These are phyloP conservation scores for Boletellus deceptivus DNA, from an alignment of 1,284 basidiomycete genomes.

Conservation along the genomic window DNA sequence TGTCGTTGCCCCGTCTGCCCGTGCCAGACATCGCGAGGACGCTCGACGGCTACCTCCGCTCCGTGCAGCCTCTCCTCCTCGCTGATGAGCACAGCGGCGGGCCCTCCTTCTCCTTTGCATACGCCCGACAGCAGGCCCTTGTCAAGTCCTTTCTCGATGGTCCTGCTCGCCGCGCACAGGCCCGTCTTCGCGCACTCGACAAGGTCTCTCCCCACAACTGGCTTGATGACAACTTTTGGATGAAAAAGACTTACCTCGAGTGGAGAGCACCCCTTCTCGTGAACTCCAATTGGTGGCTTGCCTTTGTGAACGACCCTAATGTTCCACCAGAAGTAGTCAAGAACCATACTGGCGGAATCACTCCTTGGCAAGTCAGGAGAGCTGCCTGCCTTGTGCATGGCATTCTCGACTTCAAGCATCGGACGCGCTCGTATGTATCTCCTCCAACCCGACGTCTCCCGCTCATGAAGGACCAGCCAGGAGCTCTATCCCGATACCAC, in stretches of 20 bases:
- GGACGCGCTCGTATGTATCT: conserved; percentile 55
- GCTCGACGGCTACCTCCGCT: conserved; percentile 77
- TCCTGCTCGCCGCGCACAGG: conserved; percentile 47
- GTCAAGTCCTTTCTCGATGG: conserved; percentile 24
- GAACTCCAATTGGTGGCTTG: conserved; percentile 98
- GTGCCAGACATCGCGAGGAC: conserved; percentile 80
- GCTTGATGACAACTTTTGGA: conserved; percentile 96
- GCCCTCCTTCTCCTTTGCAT: conserved; percentile 45
- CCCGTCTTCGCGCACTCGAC: conserved; percentile 80
- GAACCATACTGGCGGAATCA: conserved; percentile 49
- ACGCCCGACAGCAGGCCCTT: conserved; percentile 21
- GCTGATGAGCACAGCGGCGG: conserved; percentile 69
- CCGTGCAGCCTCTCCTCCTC: conserved; percentile 77
- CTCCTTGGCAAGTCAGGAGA: conserved; percentile 82
- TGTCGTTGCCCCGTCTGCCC: conserved; percentile 65
- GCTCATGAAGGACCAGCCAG: conserved; percentile 39
- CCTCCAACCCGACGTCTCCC: neutral
- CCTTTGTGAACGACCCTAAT: conserved; percentile 66
- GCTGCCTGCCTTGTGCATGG: conserved; percentile 84
- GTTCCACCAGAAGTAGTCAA: conserved; percentile 48
- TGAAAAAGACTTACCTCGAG: conserved; percentile 86
- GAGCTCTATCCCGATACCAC: conserved; percentile 57
- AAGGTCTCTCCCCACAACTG: conserved; percentile 86
- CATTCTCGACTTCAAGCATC: conserved; percentile 76
- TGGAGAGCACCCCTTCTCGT: conserved; percentile 85